phyloP scores from a whole-genome alignment of 75 land plant genomes.

The Sequoia sempervirens region DNA sequence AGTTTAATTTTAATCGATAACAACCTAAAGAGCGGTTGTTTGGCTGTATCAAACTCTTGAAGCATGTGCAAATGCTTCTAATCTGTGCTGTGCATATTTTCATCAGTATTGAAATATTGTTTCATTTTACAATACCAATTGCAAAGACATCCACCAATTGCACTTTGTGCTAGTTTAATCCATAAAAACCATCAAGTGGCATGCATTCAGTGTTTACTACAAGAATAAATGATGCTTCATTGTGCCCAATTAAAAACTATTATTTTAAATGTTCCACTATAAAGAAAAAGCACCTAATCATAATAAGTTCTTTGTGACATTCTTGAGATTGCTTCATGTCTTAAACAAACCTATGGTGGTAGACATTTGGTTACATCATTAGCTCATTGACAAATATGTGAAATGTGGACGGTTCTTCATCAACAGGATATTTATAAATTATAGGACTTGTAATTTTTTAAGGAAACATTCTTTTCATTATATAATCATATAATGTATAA shows the following conservation, averaged over 20 bases:
- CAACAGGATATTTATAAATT: not conserved
- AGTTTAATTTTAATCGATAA: not conserved
- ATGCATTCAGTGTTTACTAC: not conserved
- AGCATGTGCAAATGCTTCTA: constrained; percentile 2
- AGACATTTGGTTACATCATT: not conserved
- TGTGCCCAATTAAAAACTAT: not conserved
- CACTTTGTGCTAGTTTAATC: not conserved
- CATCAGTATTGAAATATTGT: not conserved
- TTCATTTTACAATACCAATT: not conserved
- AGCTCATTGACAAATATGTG: not conserved
- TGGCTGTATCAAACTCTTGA: not conserved
- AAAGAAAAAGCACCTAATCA: not conserved
- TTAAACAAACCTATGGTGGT: not conserved
- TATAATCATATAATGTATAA: too few species aligned
- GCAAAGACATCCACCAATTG: not conserved
- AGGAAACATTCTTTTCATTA: not conserved
- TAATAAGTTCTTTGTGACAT: not conserved
- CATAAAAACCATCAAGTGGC: not conserved
- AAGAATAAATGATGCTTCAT: not conserved
- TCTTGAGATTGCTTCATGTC: not conserved
- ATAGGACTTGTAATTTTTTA: not conserved
- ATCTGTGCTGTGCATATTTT: not conserved
- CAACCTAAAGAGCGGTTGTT: not conserved
- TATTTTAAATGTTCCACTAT: not conserved
- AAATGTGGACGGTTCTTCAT: not conserved